phyloP scores from a whole-genome alignment of 352 stramenopile species.

The Pythium utonaiense region DNA sequence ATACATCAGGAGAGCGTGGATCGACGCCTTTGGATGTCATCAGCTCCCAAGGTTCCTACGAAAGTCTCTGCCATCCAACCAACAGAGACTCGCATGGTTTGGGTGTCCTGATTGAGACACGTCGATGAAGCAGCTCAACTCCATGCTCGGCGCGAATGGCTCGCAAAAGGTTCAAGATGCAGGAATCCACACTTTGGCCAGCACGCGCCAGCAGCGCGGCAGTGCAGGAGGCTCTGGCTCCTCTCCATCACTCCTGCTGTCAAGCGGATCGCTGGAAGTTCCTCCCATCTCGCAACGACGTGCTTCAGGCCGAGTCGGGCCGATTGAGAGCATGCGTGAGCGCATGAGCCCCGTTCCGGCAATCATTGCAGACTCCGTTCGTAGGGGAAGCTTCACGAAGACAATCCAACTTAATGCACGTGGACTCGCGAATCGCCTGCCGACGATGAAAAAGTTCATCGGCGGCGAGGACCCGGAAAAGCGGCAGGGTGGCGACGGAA shows the following conservation, averaged over 20 bases:
- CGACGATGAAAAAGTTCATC: constrained; percentile 39
- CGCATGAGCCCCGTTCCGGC: not conserved
- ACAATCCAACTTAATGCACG: constrained; percentile 37
- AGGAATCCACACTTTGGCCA: too few relatives aligned
- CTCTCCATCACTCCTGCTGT: constrained; percentile 3
- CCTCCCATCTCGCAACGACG: not conserved
- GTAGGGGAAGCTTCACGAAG: constrained; percentile 31
- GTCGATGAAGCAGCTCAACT: constrained; percentile 30
- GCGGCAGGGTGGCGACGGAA: not conserved
- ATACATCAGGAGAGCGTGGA: too few relatives aligned
- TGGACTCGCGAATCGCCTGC: constrained; percentile 27
- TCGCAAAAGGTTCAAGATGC: constrained; percentile 34
- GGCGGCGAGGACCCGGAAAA: not conserved
- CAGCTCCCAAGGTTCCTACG: not conserved
- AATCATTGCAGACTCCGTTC: constrained; percentile 10
- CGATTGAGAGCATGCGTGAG: constrained; percentile 11
- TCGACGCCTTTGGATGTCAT: not conserved
- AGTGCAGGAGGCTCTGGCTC: not conserved
- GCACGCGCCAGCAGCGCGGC: not conserved
- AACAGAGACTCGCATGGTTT: not conserved
- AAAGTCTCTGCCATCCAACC: not conserved
- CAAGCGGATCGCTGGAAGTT: not conserved
- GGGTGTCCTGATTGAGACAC: not conserved
- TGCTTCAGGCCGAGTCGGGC: constrained; percentile 15
- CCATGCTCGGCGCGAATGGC: constrained; percentile 25